phyloP scores from a whole-genome alignment of 805 yeast genomes.

The Soucietia sequanensis region DNA sequence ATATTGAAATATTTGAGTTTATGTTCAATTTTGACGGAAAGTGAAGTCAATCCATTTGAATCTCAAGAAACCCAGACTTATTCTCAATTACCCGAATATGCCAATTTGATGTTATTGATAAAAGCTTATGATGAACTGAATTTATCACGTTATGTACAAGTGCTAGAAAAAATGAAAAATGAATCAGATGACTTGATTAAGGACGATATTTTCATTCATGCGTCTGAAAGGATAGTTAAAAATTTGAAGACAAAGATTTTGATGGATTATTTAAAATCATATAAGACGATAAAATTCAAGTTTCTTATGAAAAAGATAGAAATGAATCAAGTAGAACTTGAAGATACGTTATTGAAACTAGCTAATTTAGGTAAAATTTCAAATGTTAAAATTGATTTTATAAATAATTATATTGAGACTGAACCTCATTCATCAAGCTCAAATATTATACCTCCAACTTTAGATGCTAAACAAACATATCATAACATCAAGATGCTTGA shows the following conservation, averaged over 20 bases:
- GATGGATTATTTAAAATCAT: conserved; percentile 28
- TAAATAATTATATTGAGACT: conserved; percentile 17
- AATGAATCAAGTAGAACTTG: conserved; percentile 21
- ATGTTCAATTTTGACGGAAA: conserved; percentile 60
- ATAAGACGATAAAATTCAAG: conserved; percentile 26
- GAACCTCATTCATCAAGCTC: conserved; percentile 4
- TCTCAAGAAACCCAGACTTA: conserved; percentile 68
- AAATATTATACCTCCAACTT: conserved; percentile 13
- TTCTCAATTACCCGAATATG: conserved; percentile 26
- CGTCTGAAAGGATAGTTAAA: conserved; percentile 22
- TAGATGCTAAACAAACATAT: conserved; percentile 20
- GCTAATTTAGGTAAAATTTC: conserved; percentile 28
- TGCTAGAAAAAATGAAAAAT: conserved; percentile 14
- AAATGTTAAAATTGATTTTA: conserved; percentile 28
- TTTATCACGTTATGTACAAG: conserved; percentile 16
- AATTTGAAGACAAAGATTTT: conserved; percentile 33
- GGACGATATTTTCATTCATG: conserved; percentile 30
- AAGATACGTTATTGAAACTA: conserved; percentile 24
- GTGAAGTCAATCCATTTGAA: conserved; percentile 68
- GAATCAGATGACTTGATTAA: conserved; percentile 22
- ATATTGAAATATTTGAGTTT: conserved; percentile 62
- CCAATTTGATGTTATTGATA: conserved; percentile 25
- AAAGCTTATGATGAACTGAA: conserved; percentile 30
- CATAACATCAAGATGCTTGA: conserved; percentile 22
- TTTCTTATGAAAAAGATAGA: conserved; percentile 20